phyloP scores from a whole-genome alignment of 2,329 filamentous ascomycete species.

The Colletotrichum sp. region DNA sequence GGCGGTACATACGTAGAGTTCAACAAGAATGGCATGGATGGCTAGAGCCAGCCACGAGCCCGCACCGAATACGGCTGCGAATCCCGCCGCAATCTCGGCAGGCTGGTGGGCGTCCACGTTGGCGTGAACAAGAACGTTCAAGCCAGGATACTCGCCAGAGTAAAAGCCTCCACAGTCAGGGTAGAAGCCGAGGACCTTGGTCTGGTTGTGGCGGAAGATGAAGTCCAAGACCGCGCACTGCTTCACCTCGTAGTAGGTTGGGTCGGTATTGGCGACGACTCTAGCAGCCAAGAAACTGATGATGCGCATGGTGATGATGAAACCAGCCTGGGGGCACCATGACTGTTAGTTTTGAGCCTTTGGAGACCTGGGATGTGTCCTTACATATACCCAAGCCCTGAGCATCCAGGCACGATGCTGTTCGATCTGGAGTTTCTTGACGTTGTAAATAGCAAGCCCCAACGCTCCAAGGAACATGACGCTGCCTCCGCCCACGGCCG shows the following conservation, averaged over 20 bases:
- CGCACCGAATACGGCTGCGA: conserved; percentile 54
- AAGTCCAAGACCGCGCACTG: conserved; percentile 54
- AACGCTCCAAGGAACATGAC: conserved; percentile 49
- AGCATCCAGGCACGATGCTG: conserved; percentile 71
- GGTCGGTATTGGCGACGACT: conserved; percentile 33
- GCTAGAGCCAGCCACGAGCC: conserved; percentile 44
- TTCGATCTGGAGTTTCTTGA: conserved; percentile 66
- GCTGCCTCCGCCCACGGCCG: conserved; percentile 44
- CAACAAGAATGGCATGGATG: conserved; percentile 20
- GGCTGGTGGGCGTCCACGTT: conserved; percentile 32
- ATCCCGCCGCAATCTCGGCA: conserved; percentile 39
- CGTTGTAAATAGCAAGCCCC: conserved; percentile 56
- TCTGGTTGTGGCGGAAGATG: conserved; percentile 30
- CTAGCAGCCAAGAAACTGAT: conserved; percentile 44
- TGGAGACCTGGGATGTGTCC: conserved; percentile 8
- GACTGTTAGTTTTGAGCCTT: background rate
- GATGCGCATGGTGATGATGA: conserved; percentile 55
- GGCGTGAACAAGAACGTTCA: conserved; percentile 33
- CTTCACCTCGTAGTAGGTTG: conserved; percentile 32
- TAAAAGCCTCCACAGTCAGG: conserved; percentile 47
- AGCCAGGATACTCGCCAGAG: conserved; percentile 29
- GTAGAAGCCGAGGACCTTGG: conserved; percentile 37
- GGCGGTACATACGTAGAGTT: conserved; percentile 30
- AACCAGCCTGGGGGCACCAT: conserved; percentile 37
- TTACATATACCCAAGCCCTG: conserved; percentile 54